Conservation (phyloP, 257 asterid species). For the Solanum pimpinellifolium region DNA sequence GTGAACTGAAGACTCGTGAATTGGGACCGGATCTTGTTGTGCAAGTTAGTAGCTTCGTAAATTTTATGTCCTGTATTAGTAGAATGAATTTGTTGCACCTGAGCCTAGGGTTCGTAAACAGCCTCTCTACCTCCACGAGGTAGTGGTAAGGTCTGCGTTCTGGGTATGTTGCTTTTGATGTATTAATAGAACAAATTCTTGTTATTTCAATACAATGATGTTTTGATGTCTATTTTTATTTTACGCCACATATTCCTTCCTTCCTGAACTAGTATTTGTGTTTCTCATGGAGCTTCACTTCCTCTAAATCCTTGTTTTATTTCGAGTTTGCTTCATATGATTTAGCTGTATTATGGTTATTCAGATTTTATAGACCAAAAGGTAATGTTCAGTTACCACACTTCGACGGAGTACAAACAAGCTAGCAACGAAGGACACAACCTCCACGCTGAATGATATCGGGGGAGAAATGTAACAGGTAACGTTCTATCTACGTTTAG, state of each 20-base stretch:
- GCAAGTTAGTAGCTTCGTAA: background rate
- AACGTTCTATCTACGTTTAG: background rate
- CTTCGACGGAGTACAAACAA: background rate
- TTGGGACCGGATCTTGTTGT: background rate
- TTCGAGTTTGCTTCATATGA: background rate
- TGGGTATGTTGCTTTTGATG: background rate
- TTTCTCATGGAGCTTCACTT: background rate
- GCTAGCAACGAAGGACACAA: background rate
- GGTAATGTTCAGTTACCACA: background rate
- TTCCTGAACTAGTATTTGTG: background rate
- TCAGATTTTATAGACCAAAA: background rate
- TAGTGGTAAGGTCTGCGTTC: background rate
- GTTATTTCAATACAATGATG: background rate
- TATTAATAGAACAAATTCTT: background rate
- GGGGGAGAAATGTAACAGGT: background rate
- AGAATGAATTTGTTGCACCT: background rate
- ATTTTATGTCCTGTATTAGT: background rate
- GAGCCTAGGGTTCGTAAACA: background rate
- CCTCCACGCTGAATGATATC: background rate
- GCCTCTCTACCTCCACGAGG: background rate
- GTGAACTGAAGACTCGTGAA: background rate
- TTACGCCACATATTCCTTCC: background rate
- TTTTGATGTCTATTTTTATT: background rate
- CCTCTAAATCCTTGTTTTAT: background rate
- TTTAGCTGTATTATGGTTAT: background rate